These are phyloP conservation scores for Mycena venus DNA, from an alignment of 768 basidiomycete species.

Conservation along the genomic window DNA sequence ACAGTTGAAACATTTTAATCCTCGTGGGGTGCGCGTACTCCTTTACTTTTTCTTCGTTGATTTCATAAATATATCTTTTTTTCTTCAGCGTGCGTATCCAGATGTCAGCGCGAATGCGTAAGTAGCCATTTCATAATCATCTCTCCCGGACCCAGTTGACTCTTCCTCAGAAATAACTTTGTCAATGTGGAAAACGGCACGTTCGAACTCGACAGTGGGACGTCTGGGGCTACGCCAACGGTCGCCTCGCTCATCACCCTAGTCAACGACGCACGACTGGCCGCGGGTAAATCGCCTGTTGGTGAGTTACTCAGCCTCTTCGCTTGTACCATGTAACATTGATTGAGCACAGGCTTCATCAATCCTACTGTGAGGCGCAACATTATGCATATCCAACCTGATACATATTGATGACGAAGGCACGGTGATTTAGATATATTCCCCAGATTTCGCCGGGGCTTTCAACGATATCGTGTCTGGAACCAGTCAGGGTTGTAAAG, in stretches of 20 bases:
- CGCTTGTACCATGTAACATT: neutral
- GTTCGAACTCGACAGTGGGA: constrained; percentile 43
- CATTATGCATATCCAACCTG: too few species aligned
- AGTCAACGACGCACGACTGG: constrained; percentile 54
- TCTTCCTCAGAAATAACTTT: constrained; percentile 24
- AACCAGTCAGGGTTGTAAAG: constrained; percentile 62
- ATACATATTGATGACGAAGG: neutral
- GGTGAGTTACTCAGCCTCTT: constrained; percentile 33
- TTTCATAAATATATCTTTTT: too few species aligned
- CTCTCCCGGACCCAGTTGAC: neutral
- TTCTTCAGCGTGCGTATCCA: constrained; percentile 46
- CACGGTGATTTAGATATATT: constrained; percentile 39
- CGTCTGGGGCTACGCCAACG: constrained; percentile 49
- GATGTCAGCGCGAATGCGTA: constrained; percentile 54
- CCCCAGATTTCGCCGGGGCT: constrained; percentile 46
- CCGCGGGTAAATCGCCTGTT: constrained; percentile 50
- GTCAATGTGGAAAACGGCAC: constrained; percentile 42
- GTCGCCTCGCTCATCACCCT: constrained; percentile 53
- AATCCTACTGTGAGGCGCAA: constrained; percentile 53
- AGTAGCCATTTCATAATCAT: neutral
- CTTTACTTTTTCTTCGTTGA: constrained; percentile 37
- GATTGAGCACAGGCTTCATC: constrained; percentile 49
- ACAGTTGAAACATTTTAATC: constrained; percentile 40
- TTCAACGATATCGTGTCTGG: constrained; percentile 60
- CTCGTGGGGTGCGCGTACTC: constrained; percentile 48